Base-by-base conservation (phyloP, 106 monocot species). In the Chionographis japonica region DNA sequence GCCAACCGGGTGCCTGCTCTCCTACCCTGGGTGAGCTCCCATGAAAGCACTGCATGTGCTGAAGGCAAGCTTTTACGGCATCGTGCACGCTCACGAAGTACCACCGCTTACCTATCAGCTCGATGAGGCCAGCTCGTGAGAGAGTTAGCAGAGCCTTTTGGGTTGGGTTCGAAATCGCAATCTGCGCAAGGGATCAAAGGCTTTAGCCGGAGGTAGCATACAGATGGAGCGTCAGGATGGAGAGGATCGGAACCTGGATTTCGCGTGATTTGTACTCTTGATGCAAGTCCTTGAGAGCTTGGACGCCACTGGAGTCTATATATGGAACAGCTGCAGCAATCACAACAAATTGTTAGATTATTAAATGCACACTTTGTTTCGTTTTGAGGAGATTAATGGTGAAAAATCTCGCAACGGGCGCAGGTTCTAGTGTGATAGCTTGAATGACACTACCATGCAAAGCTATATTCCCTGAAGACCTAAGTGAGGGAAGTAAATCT, bases 51-150 rank as follows among this genome's bases (percentile, higher is more conserved):
- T 93, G 90, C 40, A 93, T 90, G 38, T 76, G 84, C 65, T 87
- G 89, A 38, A 98, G 80, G 75, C 98, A 93, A 37, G 90, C 85
- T 74, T 99, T 93, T 14, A 99, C 85, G 0, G 98, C 98, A 68
- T 99, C 98, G 50, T 99, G 98, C 65, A 90, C 87, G 42, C 98
- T 77, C 63, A 99, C 98, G 42, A 93, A 99, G 66, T 77, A 99
- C 93, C 93, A 99, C 40, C 90, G 81, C 64, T 73, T 85, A 37
- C 98, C 98, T 14, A 99, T 59, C 46, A 93, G 62, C 40, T 93
- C 93, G 8, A 90, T 64, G 2, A 99, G 77, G 11, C 90, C 93
- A 1, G 98, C 73, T 57, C 71, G 83, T 2, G 81, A 78, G 16
- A 99, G 78, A 46, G 90, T 70, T 2, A 88, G 43, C 53, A 90